phyloP scores from a whole-genome alignment of 805 yeast genomes.

The Candida ficus region DNA sequence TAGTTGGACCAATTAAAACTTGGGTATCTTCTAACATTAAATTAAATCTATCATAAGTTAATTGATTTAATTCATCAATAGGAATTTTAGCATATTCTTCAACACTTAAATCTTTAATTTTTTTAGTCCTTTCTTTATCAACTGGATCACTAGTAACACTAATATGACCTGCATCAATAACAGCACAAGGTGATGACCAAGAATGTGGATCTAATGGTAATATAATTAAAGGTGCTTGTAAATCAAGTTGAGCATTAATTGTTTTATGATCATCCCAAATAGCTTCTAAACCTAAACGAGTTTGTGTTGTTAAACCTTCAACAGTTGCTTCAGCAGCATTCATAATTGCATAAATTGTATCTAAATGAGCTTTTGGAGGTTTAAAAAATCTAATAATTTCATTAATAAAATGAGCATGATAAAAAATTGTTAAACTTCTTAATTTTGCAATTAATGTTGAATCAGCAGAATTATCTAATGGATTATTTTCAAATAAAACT shows the following conservation, averaged over 20 bases:
- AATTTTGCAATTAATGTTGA: conserved; percentile 67
- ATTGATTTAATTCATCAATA: conserved; percentile 32
- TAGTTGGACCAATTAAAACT: conserved; percentile 77
- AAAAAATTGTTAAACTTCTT: conserved; percentile 83
- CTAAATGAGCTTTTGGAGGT: conserved; percentile 81
- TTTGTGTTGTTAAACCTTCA: conserved; percentile 84
- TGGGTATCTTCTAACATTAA: conserved; percentile 81
- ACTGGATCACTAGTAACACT: conserved; percentile 78
- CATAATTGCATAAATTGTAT: conserved; percentile 85
- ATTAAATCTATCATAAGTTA: conserved; percentile 87
- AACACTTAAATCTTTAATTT: conserved; percentile 56
- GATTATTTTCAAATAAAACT: conserved; percentile 78
- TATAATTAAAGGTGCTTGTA: conserved; percentile 90
- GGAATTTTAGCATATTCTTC: conserved; percentile 65
- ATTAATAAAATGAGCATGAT: conserved; percentile 80
- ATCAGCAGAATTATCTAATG: conserved; percentile 80
- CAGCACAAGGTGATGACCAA: conserved; percentile 83
- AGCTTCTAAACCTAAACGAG: conserved; percentile 87
- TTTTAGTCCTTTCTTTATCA: conserved; percentile 60
- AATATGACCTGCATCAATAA: conserved; percentile 94
- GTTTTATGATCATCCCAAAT: conserved; percentile 95
- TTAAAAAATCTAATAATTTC: conserved; percentile 70
- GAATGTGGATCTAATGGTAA: conserved; percentile 76
- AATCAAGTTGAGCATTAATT: conserved; percentile 73
- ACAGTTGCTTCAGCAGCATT: conserved; percentile 94